Evolutionary conservation across 306 rosid species (phyloP).

Genomic region (Phaseolus lunatus): DNA sequence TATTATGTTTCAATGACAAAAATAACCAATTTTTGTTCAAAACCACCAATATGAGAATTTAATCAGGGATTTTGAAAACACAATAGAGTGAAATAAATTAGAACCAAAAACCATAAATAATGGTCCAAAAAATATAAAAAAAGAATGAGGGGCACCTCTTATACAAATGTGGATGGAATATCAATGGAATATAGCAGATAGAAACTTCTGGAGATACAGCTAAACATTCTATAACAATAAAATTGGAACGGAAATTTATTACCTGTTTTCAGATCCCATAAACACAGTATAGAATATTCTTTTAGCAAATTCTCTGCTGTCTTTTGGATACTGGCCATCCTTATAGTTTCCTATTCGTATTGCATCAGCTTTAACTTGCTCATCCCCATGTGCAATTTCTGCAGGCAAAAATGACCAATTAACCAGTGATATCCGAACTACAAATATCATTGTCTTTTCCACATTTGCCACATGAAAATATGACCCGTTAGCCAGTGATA

Average conservation of each 20-base stretch:
- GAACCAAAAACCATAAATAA: conserved; percentile 10
- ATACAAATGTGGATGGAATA: conserved; percentile 13
- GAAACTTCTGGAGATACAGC: conserved; percentile 20
- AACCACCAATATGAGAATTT: background rate
- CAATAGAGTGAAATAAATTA: conserved; percentile 2
- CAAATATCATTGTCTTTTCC: conserved; percentile 14
- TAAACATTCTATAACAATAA: conserved; percentile 21
- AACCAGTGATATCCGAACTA: conserved; percentile 25
- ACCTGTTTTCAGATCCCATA: conserved; percentile 99
- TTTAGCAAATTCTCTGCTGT: conserved; percentile 88
- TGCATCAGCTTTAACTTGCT: conserved; percentile 93
- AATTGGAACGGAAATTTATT: conserved; percentile 11
- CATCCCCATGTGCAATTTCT: conserved; percentile 91
- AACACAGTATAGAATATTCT: conserved; percentile 86
- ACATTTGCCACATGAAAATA: conserved; percentile 10
- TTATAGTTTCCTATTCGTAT: conserved; percentile 86
- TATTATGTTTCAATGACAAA: conserved; percentile 17
- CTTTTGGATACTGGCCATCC: conserved; percentile 84
- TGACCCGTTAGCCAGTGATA: too few species aligned
- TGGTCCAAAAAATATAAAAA: background rate
- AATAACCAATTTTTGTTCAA: conserved; percentile 18
- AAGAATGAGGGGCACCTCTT: conserved; percentile 1
- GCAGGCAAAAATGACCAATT: conserved; percentile 48
- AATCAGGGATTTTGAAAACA: background rate
- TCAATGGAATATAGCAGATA: conserved; percentile 20